These are phyloP conservation scores for Lipomyces mesembrius DNA, from an alignment of 805 yeast species.

Conservation along the genomic window DNA sequence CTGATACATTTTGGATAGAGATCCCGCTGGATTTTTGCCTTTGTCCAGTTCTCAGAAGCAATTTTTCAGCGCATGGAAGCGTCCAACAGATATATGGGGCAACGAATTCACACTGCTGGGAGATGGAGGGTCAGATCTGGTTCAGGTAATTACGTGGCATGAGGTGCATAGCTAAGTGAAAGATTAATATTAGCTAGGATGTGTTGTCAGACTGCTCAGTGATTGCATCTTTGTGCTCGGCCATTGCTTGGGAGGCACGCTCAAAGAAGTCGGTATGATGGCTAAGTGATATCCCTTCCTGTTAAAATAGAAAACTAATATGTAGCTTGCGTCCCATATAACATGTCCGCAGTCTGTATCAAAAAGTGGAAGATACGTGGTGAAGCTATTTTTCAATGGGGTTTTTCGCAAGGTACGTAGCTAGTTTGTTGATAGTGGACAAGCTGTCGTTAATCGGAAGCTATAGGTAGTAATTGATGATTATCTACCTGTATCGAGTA, in stretches of 20 bases:
- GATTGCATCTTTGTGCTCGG: constrained; percentile 67
- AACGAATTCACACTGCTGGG: constrained; percentile 12
- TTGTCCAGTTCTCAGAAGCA: constrained; percentile 32
- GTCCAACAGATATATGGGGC: constrained; percentile 31
- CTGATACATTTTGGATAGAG: constrained; percentile 24
- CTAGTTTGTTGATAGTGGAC: neutral
- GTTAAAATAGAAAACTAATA: neutral
- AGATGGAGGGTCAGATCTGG: constrained; percentile 24
- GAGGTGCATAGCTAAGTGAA: neutral
- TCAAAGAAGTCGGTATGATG: constrained; percentile 21
- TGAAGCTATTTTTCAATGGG: constrained; percentile 60
- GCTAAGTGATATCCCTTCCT: neutral
- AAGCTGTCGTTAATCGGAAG: neutral
- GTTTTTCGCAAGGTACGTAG: constrained; percentile 47
- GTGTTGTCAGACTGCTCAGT: constrained; percentile 70
- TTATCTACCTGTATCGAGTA: constrained; percentile 49
- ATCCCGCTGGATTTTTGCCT: constrained; percentile 35
- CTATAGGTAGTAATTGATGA: constrained; percentile 51
- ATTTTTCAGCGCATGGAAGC: constrained; percentile 36
- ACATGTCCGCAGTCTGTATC: constrained; percentile 41
- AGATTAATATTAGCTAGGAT: constrained; percentile 34
- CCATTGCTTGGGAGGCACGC: constrained; percentile 45
- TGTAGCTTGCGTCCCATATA: constrained; percentile 32
- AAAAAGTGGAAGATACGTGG: constrained; percentile 46
- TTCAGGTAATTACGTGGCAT: constrained; percentile 20